Base-by-base conservation (phyloP, 2,329 filamentous ascomycete species). In the Chaetoscypha palmicola region DNA sequence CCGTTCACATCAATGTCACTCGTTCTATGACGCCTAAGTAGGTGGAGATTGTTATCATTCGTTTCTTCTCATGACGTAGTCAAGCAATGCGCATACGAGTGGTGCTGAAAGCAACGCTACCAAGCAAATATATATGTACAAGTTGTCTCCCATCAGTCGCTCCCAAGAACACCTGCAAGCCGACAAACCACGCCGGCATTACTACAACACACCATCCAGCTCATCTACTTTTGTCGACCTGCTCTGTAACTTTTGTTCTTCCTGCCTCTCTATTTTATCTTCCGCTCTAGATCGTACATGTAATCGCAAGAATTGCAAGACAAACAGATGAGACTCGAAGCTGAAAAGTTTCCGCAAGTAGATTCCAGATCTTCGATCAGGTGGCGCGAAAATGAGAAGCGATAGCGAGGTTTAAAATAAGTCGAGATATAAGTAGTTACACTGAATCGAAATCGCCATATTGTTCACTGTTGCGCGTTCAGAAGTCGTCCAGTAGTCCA, bases 401-500 rank as follows among this genome's bases (percentile, higher is more conserved):
- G 41, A 43, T 41, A 32, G 26, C n/a, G 20, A 11, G 23, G 4
- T 26, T 35, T 43, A 38, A 41, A 22, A 39, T 22, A 32, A 42
- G 41, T 41, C 20, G 36, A 42, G 38, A 48, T 38, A 37, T 38
- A 30, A 17, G 40, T 41, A 5, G 10, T 35, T 43, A 41, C 38
- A 43, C 8, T 20, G 32, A 38, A 49, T 38, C 37, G 31, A 43
- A 46, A 37, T 30, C 26, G 40, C 20, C 26, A 40, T 5, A 34
- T 22, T n/a, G 12, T 16, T 41, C 17, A 19, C n/a, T 4, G n/a
- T 31, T 41, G 22, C 20, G 24, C 17, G 10, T n/a, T 52, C 38
- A 54, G 32, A 61, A 87, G 54, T 78, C 81, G 60, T 86, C 82
- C 58, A 96, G 77, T 62, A 96, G 76, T 56, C 85, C 80, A 60